Percentiles rank a stretch among this genome's conserved stretches.
Conservation (phyloP, 805 yeast genomes). For the Starmera quercuum region DNA sequence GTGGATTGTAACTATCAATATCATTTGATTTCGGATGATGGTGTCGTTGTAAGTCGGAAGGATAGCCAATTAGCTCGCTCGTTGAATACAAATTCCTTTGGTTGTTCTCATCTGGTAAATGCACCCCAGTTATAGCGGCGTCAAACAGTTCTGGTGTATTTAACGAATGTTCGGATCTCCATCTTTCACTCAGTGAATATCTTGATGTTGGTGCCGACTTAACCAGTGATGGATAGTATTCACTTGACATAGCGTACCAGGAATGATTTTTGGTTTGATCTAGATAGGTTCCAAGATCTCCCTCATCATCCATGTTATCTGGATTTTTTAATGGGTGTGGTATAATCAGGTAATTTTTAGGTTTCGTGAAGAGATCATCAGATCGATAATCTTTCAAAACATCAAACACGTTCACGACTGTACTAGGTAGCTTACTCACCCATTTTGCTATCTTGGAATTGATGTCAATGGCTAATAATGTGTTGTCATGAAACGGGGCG, state of each 20-base stretch:
- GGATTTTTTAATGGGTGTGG: conserved; percentile 57
- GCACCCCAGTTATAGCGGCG: conserved; percentile 45
- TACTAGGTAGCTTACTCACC: conserved; percentile 66
- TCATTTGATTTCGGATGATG: conserved; percentile 10
- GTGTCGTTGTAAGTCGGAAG: conserved; percentile 10
- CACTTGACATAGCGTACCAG: conserved; percentile 84
- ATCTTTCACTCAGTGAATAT: conserved; percentile 37
- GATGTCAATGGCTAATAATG: conserved; percentile 68
- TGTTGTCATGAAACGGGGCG: conserved; percentile 76
- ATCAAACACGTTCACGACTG: conserved; percentile 76
- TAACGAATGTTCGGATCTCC: conserved; percentile 33
- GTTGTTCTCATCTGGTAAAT: conserved; percentile 17
- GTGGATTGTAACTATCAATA: conserved; percentile 2
- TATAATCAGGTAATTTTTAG: conserved; percentile 37
- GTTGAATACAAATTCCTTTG: conserved; percentile 4
- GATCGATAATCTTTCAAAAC: conserved; percentile 31
- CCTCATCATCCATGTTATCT: conserved; percentile 11
- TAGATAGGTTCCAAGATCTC: conserved; percentile 50
- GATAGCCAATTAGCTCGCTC: conserved; percentile 11
- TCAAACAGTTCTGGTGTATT: conserved; percentile 30
- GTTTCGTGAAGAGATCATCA: conserved; percentile 2
- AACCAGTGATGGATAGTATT: conserved; percentile 73
- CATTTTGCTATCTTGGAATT: conserved; percentile 68
- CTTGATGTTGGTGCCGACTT: conserved; percentile 70
- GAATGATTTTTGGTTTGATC: conserved; percentile 55